Evolutionary conservation across 2,329 filamentous ascomycete genomes (phyloP).

Genomic region (Ceratocystis huliohia): DNA sequence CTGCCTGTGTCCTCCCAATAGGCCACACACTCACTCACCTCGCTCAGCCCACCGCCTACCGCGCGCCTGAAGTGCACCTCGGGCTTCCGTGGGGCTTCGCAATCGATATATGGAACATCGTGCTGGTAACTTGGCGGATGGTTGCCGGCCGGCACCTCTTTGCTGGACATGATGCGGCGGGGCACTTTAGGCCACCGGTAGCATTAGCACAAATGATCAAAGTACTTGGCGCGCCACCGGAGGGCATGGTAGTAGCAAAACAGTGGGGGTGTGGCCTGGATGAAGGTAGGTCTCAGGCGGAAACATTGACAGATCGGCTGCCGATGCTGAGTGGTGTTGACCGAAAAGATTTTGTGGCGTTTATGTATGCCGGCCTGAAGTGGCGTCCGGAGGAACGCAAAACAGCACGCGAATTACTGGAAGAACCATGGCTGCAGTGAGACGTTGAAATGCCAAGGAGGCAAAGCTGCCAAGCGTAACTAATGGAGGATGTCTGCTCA

Average conservation of each 20-base stretch:
- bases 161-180: background rate
- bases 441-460: background rate
- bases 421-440: background rate
- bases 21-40: conserved; percentile 6
- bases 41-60: conserved; percentile 27
- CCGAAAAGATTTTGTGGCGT: background rate
- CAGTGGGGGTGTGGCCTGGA: background rate
- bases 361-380: background rate
- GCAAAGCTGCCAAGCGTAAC: background rate
- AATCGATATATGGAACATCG: conserved; percentile 30
- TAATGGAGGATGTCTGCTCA: background rate
- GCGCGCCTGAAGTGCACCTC: conserved; percentile 31
- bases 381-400: background rate
- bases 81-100: conserved; percentile 28
- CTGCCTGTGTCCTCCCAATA: background rate
- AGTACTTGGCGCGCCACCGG: background rate
- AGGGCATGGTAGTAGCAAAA: background rate
- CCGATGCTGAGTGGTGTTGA: background rate
- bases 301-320: background rate
- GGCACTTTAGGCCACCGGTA: background rate
- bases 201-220: background rate
- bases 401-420: conserved; percentile 1
- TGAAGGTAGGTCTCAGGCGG: no score
- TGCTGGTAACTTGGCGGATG: conserved; percentile 26
- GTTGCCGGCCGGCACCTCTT: background rate